Evolutionary conservation across 2,329 filamentous ascomycete genomes (phyloP).

Genomic region (Leptographium lundbergii): DNA sequence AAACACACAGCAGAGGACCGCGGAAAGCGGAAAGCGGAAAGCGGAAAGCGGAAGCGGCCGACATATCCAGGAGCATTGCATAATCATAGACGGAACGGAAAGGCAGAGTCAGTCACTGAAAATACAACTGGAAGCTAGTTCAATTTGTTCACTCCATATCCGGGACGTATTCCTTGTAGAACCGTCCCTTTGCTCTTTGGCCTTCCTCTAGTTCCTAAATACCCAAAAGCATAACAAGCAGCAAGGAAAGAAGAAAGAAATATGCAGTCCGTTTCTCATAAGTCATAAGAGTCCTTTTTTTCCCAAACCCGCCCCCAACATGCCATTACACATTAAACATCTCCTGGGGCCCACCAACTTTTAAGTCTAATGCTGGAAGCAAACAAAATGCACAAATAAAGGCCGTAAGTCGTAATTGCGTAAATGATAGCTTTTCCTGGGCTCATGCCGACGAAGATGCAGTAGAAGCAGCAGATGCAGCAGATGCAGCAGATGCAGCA

Average conservation of each 20-base stretch:
- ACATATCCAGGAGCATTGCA: not conserved
- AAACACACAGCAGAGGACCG: not conserved
- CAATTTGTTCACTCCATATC: not conserved
- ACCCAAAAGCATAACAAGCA: not conserved
- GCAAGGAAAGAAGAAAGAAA: no score
- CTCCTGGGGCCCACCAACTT: no score
- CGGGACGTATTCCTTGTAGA: not conserved
- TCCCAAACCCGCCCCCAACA: no score
- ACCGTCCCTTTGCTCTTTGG: not conserved
- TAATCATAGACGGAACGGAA: not conserved
- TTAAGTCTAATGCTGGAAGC: not conserved
- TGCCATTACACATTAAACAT: no score
- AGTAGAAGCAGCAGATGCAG: not conserved
- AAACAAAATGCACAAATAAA: not conserved
- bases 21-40: not conserved
- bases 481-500: not conserved
- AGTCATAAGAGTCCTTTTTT: no score
- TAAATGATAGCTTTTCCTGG: not conserved
- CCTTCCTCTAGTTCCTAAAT: not conserved
- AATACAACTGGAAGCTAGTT: not conserved
- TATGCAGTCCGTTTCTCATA: no score
- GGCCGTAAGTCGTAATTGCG: not conserved
- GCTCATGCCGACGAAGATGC: constrained; percentile 9
- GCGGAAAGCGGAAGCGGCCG: not conserved
- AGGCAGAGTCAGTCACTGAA: no score